Evolutionary conservation across 768 basidiomycete species (phyloP), one percentile per base, ranked within the genome.

Genomic region (Termitomyces sp.): DNA sequence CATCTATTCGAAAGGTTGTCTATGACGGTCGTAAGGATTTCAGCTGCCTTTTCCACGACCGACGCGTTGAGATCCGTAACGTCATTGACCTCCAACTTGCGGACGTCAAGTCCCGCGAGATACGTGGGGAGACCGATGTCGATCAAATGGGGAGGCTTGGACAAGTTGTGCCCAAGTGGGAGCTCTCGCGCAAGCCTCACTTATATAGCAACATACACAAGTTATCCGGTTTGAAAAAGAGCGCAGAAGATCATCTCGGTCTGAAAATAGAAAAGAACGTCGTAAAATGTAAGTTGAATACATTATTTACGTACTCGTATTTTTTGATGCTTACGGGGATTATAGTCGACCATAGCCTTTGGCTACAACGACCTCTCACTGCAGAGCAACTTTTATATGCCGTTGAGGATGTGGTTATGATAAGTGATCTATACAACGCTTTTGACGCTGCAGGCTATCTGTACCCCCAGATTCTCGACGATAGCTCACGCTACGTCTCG

Each of bases 11-110:
- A 34, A 61, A 61, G 43, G 43, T 57, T 27, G 53, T 61, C 3
- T 61, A 49, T 44, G 60, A 61, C 24, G 60, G 56, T 24, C 51
- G 60, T 26, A 61, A 48, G 37, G 60, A 61, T 45, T 61, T 37
- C 20, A 61, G 56, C 47, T 61, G 56, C 43, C 60, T 61, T 8
- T 57, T 39, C 5, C 56, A 61, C 5, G 53, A 61, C 43, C 9
- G 53, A 24, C 24, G 9, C 1, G 56, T 61, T 18, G 20, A 34
- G 37, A 26, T 61, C 16, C 20, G 18, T 8, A 53, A 54, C 43
- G 53, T 57, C 18, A 14, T 61, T 4, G 60, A 61, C 37, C 53
- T 61, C 1, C 60, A 61, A 26, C 56, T 61, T 16, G 56, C 34
- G 4, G 60, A 61, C 24, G 27, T 61, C 46, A 44, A 55, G 36